phyloP scores from a whole-genome alignment of 768 basidiomycete species.

The Coprinopsis sp. region DNA sequence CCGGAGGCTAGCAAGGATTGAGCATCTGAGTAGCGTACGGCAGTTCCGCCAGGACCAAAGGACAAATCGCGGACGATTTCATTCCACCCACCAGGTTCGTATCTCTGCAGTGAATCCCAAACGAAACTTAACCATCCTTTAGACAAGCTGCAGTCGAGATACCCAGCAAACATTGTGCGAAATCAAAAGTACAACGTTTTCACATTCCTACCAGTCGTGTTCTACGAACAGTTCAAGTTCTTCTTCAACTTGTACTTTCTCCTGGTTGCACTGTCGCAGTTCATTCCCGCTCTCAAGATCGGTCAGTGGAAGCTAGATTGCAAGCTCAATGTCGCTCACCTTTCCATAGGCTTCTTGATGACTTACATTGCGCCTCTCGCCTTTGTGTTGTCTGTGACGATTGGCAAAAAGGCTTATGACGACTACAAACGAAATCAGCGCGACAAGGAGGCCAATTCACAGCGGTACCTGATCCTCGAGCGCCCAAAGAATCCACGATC shows the following conservation, averaged over 20 bases:
- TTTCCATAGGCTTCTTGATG: constrained; percentile 73
- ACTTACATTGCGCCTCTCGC: constrained; percentile 96
- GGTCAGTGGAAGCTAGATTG: constrained; percentile 45
- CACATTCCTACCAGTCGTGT: constrained; percentile 95
- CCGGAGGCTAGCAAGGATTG: constrained; percentile 18
- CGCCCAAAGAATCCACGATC: constrained; percentile 34
- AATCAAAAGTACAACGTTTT: constrained; percentile 98
- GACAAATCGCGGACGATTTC: constrained; percentile 77
- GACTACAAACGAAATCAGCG: constrained; percentile 93
- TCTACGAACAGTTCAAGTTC: constrained; percentile 99
- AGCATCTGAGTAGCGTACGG: constrained; percentile 18
- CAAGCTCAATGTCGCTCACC: not conserved
- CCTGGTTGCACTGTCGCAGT: constrained; percentile 93
- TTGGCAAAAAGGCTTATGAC: constrained; percentile 99
- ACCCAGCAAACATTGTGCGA: constrained; percentile 86
- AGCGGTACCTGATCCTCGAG: constrained; percentile 82
- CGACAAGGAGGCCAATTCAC: constrained; percentile 93
- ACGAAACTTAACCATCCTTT: constrained; percentile 5
- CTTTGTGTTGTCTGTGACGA: constrained; percentile 91
- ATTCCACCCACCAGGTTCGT: constrained; percentile 61
- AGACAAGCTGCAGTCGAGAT: constrained; percentile 71
- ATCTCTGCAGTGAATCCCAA: not conserved
- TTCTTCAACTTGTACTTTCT: constrained; percentile 99
- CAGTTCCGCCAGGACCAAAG: constrained; percentile 33
- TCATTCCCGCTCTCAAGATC: constrained; percentile 93